A percentile compares a stretch with the other conserved stretches of the same genome.
Conservation (phyloP, 2,329 filamentous ascomycete genomes). For the Trichoderma cornu-damae region DNA sequence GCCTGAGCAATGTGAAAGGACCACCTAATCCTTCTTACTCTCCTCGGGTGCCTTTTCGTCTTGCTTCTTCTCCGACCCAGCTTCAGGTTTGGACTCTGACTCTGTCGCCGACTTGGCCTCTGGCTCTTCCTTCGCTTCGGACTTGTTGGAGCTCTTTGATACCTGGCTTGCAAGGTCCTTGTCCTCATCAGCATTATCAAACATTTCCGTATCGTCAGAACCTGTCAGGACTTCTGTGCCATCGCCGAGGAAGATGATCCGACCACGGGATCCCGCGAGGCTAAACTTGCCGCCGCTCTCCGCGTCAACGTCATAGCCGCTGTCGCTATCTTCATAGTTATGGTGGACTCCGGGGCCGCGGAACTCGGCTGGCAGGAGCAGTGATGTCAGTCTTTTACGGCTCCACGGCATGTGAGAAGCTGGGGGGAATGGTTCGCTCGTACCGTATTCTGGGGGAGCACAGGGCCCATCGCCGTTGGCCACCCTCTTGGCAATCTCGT, state of each 20-base stretch:
- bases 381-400: slow-evolving; percentile 23
- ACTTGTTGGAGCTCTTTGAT: slow-evolving; percentile 47
- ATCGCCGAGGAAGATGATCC: slow-evolving; percentile 92
- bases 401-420: slow-evolving; percentile 17
- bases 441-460: slow-evolving; percentile 99
- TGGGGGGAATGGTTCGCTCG: slow-evolving; percentile 47
- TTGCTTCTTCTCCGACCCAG: slow-evolving; percentile 26
- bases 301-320: slow-evolving; percentile 70
- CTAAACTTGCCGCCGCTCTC: slow-evolving; percentile 62
- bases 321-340: slow-evolving; percentile 75
- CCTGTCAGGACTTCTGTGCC: slow-evolving; percentile 89
- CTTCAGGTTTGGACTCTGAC: slow-evolving; percentile 25
- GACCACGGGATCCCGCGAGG: slow-evolving; percentile 67
- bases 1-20: slow-evolving; percentile 22
- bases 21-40: slow-evolving; percentile 36
- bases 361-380: slow-evolving; percentile 62
- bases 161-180: slow-evolving; percentile 83
- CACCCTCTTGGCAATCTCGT: slow-evolving; percentile 88
- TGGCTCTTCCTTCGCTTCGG: slow-evolving; percentile 24
- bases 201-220: slow-evolving; percentile 87
- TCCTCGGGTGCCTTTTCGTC: slow-evolving; percentile 27
- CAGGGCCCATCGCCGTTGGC: slow-evolving; percentile 96
- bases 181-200: slow-evolving; percentile 80
- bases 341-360: slow-evolving; percentile 76
- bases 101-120: slow-evolving; percentile 24